Percentiles rank a stretch among this genome's conserved stretches.
phyloP scores from a whole-genome alignment of 75 land plant species.

The Azolla pinnata region DNA sequence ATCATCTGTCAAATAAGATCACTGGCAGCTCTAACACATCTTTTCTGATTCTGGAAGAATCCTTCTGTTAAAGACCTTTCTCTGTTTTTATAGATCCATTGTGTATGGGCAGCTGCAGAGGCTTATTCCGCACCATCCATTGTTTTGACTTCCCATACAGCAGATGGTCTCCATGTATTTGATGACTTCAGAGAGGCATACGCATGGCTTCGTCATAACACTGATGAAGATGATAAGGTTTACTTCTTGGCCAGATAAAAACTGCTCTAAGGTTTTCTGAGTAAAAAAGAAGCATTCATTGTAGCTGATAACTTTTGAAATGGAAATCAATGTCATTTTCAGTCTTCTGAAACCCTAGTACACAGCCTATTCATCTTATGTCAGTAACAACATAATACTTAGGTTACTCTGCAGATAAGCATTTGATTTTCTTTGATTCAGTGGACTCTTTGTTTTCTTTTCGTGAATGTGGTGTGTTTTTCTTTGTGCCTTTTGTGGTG shows the following conservation, averaged over 20 bases:
- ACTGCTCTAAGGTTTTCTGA: too few species aligned
- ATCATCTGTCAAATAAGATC: too few species aligned
- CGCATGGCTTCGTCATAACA: constrained; percentile 89
- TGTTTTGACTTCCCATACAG: constrained; percentile 83
- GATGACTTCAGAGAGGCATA: constrained; percentile 98
- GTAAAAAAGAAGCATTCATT: too few species aligned
- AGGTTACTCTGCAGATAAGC: too few species aligned
- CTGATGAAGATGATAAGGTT: constrained; percentile 93
- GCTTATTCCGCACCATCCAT: constrained; percentile 99
- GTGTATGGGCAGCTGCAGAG: constrained; percentile 99
- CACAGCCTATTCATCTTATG: too few species aligned
- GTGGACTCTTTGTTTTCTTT: background rate
- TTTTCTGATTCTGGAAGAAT: too few species aligned
- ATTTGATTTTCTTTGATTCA: background rate
- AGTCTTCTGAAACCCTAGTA: too few species aligned
- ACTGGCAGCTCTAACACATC: too few species aligned
- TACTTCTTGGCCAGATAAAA: background rate
- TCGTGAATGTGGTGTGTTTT: background rate
- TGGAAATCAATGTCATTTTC: too few species aligned
- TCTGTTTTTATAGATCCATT: constrained; percentile 61
- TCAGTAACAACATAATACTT: too few species aligned
- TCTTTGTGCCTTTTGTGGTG: background rate
- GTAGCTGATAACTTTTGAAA: too few species aligned
- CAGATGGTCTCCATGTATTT: constrained; percentile 94
- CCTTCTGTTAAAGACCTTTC: too few species aligned